Evolutionary conservation across 179 eudicot species (phyloP).

Genomic region (Camellia oleifera): DNA sequence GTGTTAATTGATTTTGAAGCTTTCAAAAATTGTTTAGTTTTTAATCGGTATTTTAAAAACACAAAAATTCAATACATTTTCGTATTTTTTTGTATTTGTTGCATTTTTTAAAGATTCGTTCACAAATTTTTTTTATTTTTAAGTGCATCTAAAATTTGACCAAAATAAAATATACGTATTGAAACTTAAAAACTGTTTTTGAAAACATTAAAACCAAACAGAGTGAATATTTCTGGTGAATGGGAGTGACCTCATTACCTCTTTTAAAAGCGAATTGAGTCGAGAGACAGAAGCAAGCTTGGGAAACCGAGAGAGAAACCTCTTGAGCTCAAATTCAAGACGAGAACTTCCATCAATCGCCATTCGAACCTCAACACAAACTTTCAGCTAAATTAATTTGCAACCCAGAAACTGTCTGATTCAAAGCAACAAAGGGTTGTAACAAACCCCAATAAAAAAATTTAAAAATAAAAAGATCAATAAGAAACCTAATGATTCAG

Average conservation of each 20-base stretch:
- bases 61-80: too few relatives aligned
- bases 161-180: too few relatives aligned
- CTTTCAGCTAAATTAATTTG: neutral
- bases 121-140: too few relatives aligned
- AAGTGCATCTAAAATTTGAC: too few relatives aligned
- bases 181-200: too few relatives aligned
- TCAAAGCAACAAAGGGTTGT: neutral
- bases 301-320: conserved; percentile 69
- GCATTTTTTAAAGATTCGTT: too few relatives aligned
- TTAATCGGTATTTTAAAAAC: too few relatives aligned
- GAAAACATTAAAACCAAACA: neutral
- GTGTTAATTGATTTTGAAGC: too few relatives aligned
- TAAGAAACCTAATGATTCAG: neutral
- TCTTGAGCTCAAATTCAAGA: conserved; percentile 46
- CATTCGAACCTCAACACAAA: conserved; percentile 23
- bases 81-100: too few relatives aligned
- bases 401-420: neutral
- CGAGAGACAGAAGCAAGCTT: conserved; percentile 34
- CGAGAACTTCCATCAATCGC: conserved; percentile 51
- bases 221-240: neutral
- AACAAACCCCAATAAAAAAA: neutral
- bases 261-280: conserved; percentile 31
- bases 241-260: conserved; percentile 42
- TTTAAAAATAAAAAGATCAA: neutral
- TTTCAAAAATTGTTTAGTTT: too few relatives aligned